Base-by-base conservation (phyloP, 805 yeast species). In the Myxozyma neglecta region DNA sequence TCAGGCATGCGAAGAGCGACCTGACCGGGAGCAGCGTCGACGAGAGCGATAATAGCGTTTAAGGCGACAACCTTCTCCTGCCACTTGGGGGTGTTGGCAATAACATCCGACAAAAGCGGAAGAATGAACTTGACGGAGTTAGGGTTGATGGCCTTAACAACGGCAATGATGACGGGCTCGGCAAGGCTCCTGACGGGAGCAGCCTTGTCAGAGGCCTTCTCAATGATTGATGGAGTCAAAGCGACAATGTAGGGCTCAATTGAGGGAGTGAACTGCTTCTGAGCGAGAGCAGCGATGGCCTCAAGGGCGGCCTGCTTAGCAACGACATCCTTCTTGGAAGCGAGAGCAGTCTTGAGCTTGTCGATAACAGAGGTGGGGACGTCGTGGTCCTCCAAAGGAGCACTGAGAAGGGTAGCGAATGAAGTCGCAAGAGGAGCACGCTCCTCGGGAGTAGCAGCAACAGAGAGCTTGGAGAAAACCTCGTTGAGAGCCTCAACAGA, bases 1-100 rank as follows among this genome's bases (percentile, higher is more conserved):
- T 94, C 98, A 75, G 98, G 97, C 98, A 94, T 94, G 86, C 99
- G 91, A 75, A 94, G 85, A 72, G 99, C 97, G 72, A 94, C 83
- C 85, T 92, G 99, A 73, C 81, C 88, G 80, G 92, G 93, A 73
- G 99, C 97, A 71, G 90, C 83, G 77, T 90, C 96, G 73, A 94
- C 99, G 75, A 93, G 83, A 71, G 85, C 85, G 70, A 96, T 80
- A 75, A 94, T 82, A 73, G 96, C 88, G 76, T 84, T 85, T 78
- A 94, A 84, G 73, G 92, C 82, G 71, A 97, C 89, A 74, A 87
- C 88, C 87, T 94, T 94, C 85, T 93, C 98, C 74, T 92, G 92
- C 99, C 99, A 94, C 83, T 94, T 94, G 75, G 71, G 75, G 83
- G 87, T 84, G 75, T 79, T 71, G 60, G 82, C 75, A 74, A 94